Evolutionary conservation across 1,139 yeast genomes (phyloP).

Genomic region (Debaryomycetaceae sp.): DNA sequence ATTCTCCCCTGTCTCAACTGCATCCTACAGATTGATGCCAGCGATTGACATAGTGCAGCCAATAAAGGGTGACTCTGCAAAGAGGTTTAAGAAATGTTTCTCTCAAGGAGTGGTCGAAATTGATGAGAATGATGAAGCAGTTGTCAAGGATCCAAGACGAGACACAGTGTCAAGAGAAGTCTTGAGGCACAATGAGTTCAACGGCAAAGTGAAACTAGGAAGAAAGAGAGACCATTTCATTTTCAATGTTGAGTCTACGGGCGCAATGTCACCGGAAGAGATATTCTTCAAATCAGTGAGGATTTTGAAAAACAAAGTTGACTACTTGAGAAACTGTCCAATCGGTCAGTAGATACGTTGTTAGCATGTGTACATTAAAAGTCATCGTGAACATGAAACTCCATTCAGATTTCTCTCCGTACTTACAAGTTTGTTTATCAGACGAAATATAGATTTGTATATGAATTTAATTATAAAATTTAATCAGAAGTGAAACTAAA

Average conservation of each 20-base stretch:
- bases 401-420: background rate
- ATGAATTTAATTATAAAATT: background rate
- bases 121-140: constrained; percentile 65
- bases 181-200: constrained; percentile 85
- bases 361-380: background rate
- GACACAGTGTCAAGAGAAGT: constrained; percentile 98
- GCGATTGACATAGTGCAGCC: constrained; percentile 74
- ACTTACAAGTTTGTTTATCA: too few relatives aligned
- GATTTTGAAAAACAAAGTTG: constrained; percentile 81
- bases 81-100: constrained; percentile 81
- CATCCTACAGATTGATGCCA: constrained; percentile 95
- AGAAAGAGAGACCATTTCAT: constrained; percentile 90
- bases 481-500: constrained; percentile 2
- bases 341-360: constrained; percentile 48
- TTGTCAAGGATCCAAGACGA: constrained; percentile 80
- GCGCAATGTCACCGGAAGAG: constrained; percentile 96
- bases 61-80: constrained; percentile 73
- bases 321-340: constrained; percentile 74
- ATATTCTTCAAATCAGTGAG: constrained; percentile 87
- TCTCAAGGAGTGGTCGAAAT: constrained; percentile 90
- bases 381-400: background rate
- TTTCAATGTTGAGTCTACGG: constrained; percentile 90
- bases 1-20: constrained; percentile 95
- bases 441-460: too few relatives aligned
- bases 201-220: constrained; percentile 85